These are phyloP conservation scores for Pistacia integerrima DNA, from an alignment of 345 rosid species.

Conservation along the genomic window DNA sequence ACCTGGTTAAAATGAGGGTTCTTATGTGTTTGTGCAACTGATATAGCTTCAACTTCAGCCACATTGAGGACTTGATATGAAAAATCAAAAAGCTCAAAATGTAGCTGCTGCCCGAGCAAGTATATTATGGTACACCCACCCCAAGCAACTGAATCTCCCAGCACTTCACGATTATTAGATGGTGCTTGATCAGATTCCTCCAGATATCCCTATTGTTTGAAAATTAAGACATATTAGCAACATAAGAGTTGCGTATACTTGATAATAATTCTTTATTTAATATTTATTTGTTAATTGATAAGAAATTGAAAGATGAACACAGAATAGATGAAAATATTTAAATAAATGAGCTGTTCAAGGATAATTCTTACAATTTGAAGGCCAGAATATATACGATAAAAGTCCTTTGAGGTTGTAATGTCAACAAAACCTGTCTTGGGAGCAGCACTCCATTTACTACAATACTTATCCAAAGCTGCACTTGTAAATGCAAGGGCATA, in stretches of 20 bases:
- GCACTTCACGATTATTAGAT: slow-evolving; percentile 55
- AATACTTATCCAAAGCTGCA: slow-evolving; percentile 91
- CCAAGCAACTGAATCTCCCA: slow-evolving; percentile 96
- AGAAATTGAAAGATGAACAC: no score
- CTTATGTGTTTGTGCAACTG: slow-evolving; percentile 53
- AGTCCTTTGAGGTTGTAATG: slow-evolving; percentile 94
- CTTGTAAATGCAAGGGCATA: slow-evolving; percentile 98
- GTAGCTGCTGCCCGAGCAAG: slow-evolving; percentile 97
- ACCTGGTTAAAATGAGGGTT: slow-evolving; percentile 71
- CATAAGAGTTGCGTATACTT: neutral
- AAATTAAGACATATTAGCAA: slow-evolving; percentile 16
- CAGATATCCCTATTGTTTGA: slow-evolving; percentile 68
- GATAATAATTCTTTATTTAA: neutral
- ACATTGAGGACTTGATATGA: slow-evolving; percentile 95
- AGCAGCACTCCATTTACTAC: slow-evolving; percentile 93
- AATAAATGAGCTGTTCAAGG: slow-evolving; percentile 13
- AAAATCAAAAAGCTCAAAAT: slow-evolving; percentile 95
- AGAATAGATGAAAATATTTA: neutral
- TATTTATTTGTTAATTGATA: no score
- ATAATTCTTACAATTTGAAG: slow-evolving; percentile 81
- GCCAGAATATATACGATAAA: slow-evolving; percentile 92
- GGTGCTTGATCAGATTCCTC: slow-evolving; percentile 64
- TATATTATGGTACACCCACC: slow-evolving; percentile 97
- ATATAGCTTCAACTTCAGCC: slow-evolving; percentile 87
- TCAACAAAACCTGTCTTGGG: slow-evolving; percentile 97